phyloP scores from a whole-genome alignment of 2,329 filamentous ascomycete species.

The Colletotrichum chrysophilum region DNA sequence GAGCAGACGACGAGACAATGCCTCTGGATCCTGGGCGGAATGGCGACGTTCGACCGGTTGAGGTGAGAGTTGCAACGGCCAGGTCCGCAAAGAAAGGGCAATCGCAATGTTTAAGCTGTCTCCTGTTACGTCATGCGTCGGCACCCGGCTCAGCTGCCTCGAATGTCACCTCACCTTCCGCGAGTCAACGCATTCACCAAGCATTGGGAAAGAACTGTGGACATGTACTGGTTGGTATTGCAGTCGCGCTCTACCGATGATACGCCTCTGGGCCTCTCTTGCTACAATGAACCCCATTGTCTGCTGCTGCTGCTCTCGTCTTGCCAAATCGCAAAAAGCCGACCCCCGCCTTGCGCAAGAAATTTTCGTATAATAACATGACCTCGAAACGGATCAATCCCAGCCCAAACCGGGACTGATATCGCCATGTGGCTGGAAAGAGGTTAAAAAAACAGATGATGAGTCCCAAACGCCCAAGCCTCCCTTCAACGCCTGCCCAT shows the following conservation, averaged over 20 bases:
- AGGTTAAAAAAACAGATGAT: background rate
- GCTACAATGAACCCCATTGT: background rate
- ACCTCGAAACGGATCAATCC: background rate
- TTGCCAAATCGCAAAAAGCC: conserved; percentile 1
- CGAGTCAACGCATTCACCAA: background rate
- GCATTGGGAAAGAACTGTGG: background rate
- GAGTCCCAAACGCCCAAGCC: conserved; percentile 12
- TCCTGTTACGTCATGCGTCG: conserved; percentile 9
- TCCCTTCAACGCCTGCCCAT: conserved; percentile 9
- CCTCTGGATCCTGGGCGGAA: background rate
- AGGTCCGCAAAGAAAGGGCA: background rate
- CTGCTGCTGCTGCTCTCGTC: background rate
- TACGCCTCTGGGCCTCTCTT: background rate
- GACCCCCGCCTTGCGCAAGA: background rate
- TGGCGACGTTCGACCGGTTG: background rate
- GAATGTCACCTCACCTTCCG: background rate
- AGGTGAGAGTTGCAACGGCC: background rate
- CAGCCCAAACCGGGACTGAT: background rate
- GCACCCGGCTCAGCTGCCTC: background rate
- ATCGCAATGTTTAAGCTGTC: background rate
- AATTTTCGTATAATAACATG: background rate
- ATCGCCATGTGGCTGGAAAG: background rate
- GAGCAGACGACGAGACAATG: background rate
- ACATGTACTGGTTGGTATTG: background rate
- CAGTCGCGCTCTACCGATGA: background rate